Conservation (phyloP, 2,329 filamentous ascomycete genomes). For the Pezicula rhizophila region DNA sequence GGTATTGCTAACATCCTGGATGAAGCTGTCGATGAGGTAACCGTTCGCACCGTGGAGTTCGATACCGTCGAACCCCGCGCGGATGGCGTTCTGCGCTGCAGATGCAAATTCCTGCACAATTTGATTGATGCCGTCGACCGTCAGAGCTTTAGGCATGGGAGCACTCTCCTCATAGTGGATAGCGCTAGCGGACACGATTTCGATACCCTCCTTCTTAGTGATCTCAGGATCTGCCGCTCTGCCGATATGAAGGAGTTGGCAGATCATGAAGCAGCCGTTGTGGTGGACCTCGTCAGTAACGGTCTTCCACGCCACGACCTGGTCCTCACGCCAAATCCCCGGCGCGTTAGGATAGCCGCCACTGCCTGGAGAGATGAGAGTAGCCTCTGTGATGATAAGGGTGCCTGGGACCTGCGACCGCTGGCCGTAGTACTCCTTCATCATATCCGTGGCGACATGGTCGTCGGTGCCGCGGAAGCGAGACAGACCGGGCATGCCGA, state of each 20-base stretch:
- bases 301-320: conserved; percentile 53
- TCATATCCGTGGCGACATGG: conserved; percentile 38
- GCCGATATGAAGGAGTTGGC: conserved; percentile 57
- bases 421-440: conserved; percentile 44
- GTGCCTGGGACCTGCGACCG: conserved; percentile 44
- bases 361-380: conserved; percentile 42
- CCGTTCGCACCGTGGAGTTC: conserved; percentile 22
- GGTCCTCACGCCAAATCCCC: conserved; percentile 48
- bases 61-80: conserved; percentile 22
- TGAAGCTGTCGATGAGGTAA: conserved; percentile 22
- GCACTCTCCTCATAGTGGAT: conserved; percentile 4
- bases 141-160: conserved; percentile 11
- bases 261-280: conserved; percentile 53
- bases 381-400: conserved; percentile 44
- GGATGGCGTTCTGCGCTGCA: conserved; percentile 18
- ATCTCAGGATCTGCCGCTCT: conserved; percentile 38
- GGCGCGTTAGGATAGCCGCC: conserved; percentile 46
- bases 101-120: conserved; percentile 7
- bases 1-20: conserved; percentile 17
- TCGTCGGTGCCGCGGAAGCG: conserved; percentile 36
- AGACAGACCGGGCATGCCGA: conserved; percentile 44
- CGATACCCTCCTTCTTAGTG: conserved; percentile 12
- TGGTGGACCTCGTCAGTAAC: conserved; percentile 57
- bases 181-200: conserved; percentile 7
- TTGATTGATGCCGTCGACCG: conserved; percentile 15